Percentiles rank a stretch among this genome's conserved stretches.
These are phyloP conservation scores for Geoglossum cookeanum DNA, from an alignment of 2,329 filamentous ascomycete genomes.

Conservation along the genomic window DNA sequence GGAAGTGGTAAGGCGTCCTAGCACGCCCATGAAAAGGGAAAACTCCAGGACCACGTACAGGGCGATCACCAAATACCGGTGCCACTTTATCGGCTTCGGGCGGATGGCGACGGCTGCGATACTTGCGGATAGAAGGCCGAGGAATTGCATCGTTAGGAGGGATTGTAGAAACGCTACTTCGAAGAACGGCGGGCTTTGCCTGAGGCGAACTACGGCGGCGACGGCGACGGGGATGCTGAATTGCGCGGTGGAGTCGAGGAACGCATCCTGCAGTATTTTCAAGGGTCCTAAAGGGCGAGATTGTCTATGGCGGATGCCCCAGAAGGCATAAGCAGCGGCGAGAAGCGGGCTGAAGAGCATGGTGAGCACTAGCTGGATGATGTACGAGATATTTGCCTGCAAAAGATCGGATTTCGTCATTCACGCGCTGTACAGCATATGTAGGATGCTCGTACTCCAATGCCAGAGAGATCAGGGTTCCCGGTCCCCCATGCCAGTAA, in stretches of 20 bases:
- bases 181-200: neutral
- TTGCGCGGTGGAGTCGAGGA: neutral
- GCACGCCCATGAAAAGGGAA: neutral
- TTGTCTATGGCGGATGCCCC: neutral
- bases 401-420: neutral
- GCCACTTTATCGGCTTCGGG: neutral
- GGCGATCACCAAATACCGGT: neutral
- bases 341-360: neutral
- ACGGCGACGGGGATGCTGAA: neutral
- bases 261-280: neutral
- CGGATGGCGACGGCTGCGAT: neutral
- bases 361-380: neutral
- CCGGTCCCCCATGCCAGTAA: neutral
- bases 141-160: neutral
- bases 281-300: too few species aligned
- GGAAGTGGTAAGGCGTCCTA: neutral
- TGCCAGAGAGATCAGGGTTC: neutral
- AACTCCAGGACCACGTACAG: neutral
- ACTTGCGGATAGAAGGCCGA: neutral
- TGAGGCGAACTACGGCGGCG: neutral
- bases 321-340: neutral
- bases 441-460: neutral
- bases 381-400: neutral
- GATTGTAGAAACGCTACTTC: neutral
- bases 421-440: neutral